Evolutionary conservation across 805 yeast genomes (phyloP), one percentile per base, ranked within the genome.

Genomic region (Wickerhamomyces rabaulensis): DNA sequence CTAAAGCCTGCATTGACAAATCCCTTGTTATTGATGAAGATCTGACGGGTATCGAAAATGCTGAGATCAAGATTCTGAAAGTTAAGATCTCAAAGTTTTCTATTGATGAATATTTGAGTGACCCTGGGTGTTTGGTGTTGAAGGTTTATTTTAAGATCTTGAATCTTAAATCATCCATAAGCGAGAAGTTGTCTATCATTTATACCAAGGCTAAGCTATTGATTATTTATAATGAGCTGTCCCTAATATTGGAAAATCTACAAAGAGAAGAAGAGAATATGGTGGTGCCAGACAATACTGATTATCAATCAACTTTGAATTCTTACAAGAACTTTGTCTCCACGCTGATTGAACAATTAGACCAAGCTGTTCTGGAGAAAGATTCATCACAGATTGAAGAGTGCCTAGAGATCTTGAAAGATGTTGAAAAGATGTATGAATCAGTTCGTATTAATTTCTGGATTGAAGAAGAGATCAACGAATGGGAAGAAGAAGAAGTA

Each of bases 391-490:
- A 76, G 12, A 79, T 81, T 46, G 75, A 79, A 65, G 89, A 84
- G 57, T 83, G 88, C 53, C 69, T 84, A 45, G 79, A 80, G 0
- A 82, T 82, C 26, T 79, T 84, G 25, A 73, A 74, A 49, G 90
- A 84, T 53, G 82, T 84, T 64, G 90, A 84, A 56, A 75, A 80
- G 53, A 84, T 84, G 89, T 84, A 81, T 60, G 83, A 80, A 40
- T 74, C 79, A 0, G 71, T 76, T 64, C 67, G 74, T 44, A 56
- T 65, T 49, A 62, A 62, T 46, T 66, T 66, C 58, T 55, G 66
- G 45, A 45, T 64, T 16, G 49, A 52, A 13, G 71, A 67, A 17
- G 68, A 64, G 39, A 33, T 33, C 5, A 33, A 33, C 9, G 61
- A 57, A 36, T 45, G 53, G 49, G 61, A 56, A 22, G 52, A 51